Conservation (phyloP, 495 filamentous ascomycete species). For the Umbilicaria muhlenbergii region DNA sequence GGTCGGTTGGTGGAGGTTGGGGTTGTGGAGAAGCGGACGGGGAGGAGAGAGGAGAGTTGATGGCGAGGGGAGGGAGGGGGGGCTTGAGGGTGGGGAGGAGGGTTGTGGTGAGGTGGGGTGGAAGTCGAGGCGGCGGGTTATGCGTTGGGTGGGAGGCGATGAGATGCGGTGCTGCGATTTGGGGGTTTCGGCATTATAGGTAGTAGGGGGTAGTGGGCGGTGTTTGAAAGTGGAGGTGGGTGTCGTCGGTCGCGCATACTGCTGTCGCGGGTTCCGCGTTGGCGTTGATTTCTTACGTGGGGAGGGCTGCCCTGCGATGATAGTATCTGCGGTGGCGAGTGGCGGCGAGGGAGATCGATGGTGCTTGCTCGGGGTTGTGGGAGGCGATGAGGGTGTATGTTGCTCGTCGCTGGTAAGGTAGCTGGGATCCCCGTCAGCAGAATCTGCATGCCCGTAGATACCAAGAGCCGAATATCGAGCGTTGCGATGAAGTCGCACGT, state of each 20-base stretch:
- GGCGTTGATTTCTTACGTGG: not conserved
- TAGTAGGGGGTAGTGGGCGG: not conserved
- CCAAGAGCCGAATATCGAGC: slow-evolving; percentile 7
- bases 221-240: not conserved
- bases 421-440: not conserved
- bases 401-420: not conserved
- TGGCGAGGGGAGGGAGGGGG: slow-evolving; percentile 6
- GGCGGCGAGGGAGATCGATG: too few species aligned
- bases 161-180: not conserved
- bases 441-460: slow-evolving; percentile 2
- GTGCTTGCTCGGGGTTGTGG: not conserved
- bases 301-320: not conserved
- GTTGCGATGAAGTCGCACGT: not conserved
- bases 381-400: not conserved
- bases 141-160: not conserved
- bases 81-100: not conserved
- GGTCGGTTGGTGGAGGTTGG: not conserved
- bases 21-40: not conserved
- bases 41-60: not conserved
- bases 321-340: too few species aligned
- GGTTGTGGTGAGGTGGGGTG: not conserved
- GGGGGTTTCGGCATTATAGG: not conserved
- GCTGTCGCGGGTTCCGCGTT: not conserved
- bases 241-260: slow-evolving; percentile 1
- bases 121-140: slow-evolving; percentile 7